Evolutionary conservation across 352 stramenopile genomes (phyloP).

Genomic region (Phytophthora constricta): DNA sequence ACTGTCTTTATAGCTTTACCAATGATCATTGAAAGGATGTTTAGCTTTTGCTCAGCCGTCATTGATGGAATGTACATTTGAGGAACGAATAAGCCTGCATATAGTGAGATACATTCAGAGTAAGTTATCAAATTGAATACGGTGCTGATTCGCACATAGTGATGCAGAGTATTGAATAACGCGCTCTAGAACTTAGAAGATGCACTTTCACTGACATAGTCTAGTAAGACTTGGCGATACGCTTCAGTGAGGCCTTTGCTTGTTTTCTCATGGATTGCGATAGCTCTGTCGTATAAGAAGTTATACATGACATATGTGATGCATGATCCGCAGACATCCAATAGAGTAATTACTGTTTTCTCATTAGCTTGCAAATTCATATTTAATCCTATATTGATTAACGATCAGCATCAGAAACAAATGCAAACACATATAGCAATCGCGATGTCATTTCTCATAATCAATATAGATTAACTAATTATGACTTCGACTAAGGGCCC

Average conservation of each 20-base stretch:
- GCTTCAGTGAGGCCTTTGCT: not conserved
- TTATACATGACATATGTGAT: conserved; percentile 8
- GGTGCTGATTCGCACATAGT: not conserved
- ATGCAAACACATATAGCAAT: no score
- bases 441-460: no score
- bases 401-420: no score
- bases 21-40: not conserved
- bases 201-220: not conserved
- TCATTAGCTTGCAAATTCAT: no score
- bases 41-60: conserved; percentile 1
- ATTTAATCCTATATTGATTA: no score
- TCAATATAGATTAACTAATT: no score
- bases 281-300: conserved; percentile 11
- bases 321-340: conserved; percentile 8
- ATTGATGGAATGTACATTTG: conserved; percentile 7
- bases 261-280: conserved; percentile 17
- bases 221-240: not conserved
- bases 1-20: not conserved
- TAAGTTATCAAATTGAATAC: conserved; percentile 1
- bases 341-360: not conserved
- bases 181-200: not conserved
- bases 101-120: not conserved
- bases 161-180: not conserved
- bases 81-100: conserved; percentile 5
- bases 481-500: no score